A percentile compares a stretch with the other conserved stretches of the same genome.
phyloP scores from a whole-genome alignment of 2,329 filamentous ascomycete species.

The Cladosporium halotolerans region DNA sequence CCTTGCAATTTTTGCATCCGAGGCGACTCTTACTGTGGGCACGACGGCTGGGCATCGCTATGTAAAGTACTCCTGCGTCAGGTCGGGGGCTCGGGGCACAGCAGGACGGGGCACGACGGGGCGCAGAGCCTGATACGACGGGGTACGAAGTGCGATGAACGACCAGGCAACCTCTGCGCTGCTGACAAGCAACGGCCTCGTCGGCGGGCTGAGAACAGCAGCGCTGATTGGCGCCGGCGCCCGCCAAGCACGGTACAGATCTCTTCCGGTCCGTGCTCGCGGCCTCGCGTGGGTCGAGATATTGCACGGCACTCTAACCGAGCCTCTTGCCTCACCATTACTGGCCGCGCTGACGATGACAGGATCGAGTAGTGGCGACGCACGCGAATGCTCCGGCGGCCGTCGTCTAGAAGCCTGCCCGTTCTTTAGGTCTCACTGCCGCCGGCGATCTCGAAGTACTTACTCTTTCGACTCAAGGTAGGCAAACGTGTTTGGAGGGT shows the following conservation, averaged over 20 bases:
- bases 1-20: conserved; percentile 24
- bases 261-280: too few relatives aligned
- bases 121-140: neutral
- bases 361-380: conserved; percentile 2
- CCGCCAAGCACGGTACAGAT: conserved; percentile 8
- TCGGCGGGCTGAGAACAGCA: neutral
- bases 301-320: conserved; percentile 2
- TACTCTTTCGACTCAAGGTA: too few relatives aligned
- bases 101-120: too few relatives aligned
- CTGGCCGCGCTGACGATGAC: neutral
- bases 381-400: neutral
- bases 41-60: conserved; percentile 23
- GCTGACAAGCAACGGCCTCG: too few relatives aligned
- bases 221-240: neutral
- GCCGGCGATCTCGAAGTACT: too few relatives aligned
- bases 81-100: too few relatives aligned
- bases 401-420: too few relatives aligned
- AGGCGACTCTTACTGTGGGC: conserved; percentile 25
- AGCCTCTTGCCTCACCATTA: neutral
- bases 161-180: neutral
- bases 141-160: conserved; percentile 13
- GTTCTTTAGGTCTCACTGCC: too few relatives aligned
- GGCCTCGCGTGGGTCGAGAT: neutral
- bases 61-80: neutral
- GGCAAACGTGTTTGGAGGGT: too few relatives aligned